Percentiles rank a stretch among this genome's conserved stretches.
These are phyloP conservation scores for Limonomyces culmigenus DNA, from an alignment of 1,284 basidiomycete genomes.

Conservation along the genomic window DNA sequence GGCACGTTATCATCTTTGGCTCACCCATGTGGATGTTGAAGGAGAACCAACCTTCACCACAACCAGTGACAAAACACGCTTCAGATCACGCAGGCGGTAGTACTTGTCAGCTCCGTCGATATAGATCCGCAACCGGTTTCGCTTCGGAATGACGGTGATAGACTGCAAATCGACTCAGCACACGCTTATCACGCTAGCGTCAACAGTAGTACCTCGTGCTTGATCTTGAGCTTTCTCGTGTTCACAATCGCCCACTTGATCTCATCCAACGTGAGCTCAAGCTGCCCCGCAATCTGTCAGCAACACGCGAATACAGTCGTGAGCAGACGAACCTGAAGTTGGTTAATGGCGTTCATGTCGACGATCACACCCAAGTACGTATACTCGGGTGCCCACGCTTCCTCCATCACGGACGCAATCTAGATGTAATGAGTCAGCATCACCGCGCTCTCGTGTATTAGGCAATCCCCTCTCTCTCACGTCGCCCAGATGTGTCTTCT, in stretches of 20 bases:
- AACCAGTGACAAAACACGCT: conserved; percentile 65
- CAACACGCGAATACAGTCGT: neutral
- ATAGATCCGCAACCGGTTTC: conserved; percentile 76
- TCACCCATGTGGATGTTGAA: neutral
- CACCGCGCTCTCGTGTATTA: no score
- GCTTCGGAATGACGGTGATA: conserved; percentile 58
- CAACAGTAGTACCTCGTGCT: conserved; percentile 47
- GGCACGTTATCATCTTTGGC: neutral
- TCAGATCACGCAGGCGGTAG: conserved; percentile 75
- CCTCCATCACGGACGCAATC: conserved; percentile 88
- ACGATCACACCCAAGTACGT: conserved; percentile 91
- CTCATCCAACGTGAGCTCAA: conserved; percentile 87
- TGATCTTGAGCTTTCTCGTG: conserved; percentile 86
- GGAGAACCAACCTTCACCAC: conserved; percentile 61
- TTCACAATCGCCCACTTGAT: conserved; percentile 85
- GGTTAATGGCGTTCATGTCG: conserved; percentile 79
- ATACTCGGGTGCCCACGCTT: conserved; percentile 87
- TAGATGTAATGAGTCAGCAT: conserved; percentile 14
- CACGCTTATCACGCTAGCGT: neutral
- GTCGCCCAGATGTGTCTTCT: conserved; percentile 91
- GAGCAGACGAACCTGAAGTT: conserved; percentile 58
- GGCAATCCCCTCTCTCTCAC: no score
- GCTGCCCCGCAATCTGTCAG: conserved; percentile 20
- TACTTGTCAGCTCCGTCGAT: conserved; percentile 77
- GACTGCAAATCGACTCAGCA: conserved; percentile 26